Conservation (phyloP, 108 stramenopile species). For the Nannochloropsis salina region DNA sequence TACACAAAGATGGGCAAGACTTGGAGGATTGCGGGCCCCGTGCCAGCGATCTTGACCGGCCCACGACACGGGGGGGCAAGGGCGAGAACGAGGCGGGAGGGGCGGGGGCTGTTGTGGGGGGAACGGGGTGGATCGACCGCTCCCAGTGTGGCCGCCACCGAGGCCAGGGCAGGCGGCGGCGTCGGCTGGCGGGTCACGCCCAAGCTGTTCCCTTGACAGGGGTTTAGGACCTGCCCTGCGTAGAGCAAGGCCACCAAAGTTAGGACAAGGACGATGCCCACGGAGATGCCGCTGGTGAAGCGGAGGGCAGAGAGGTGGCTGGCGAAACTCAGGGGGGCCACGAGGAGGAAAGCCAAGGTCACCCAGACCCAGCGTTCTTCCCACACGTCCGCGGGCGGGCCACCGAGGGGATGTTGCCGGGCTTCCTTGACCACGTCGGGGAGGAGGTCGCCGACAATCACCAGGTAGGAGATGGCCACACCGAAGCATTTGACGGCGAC, state of each 20-base stretch:
- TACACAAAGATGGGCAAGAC: slow-evolving; percentile 66
- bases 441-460: slow-evolving; percentile 68
- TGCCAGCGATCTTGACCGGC: neutral
- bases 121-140: too few relatives aligned
- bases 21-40: neutral
- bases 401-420: slow-evolving; percentile 18
- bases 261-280: slow-evolving; percentile 51
- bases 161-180: too few relatives aligned
- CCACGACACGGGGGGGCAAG: neutral
- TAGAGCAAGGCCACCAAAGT: slow-evolving; percentile 22
- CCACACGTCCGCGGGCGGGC: slow-evolving; percentile 43
- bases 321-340: slow-evolving; percentile 31
- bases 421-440: slow-evolving; percentile 56
- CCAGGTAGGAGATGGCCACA: slow-evolving; percentile 68
- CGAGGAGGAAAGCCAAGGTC: slow-evolving; percentile 30
- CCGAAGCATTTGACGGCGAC: slow-evolving; percentile 74
- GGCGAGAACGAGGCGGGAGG: neutral
- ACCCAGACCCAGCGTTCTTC: slow-evolving; percentile 55
- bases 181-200: too few relatives aligned
- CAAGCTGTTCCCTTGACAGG: too few relatives aligned
- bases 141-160: too few relatives aligned
- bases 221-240: neutral
- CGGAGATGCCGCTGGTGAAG: slow-evolving; percentile 49
- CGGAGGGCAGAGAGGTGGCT: slow-evolving; percentile 53
- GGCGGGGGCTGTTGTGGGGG: neutral